Evolutionary conservation across 345 rosid genomes (phyloP).

Genomic region (Aethionema arabicum): DNA sequence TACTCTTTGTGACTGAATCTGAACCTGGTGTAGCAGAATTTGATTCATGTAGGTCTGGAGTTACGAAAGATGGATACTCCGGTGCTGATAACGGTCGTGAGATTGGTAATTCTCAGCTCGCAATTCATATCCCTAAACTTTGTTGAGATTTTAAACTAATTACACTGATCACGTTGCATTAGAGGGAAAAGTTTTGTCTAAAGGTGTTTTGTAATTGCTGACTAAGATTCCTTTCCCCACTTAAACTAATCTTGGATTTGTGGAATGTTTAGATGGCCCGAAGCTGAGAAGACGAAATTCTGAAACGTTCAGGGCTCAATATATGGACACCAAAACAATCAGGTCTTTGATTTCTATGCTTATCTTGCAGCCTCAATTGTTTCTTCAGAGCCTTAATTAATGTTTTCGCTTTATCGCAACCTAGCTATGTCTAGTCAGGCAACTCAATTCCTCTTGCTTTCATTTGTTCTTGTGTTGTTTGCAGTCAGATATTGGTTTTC

Average conservation of each 20-base stretch:
- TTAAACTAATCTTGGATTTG: slow-evolving; percentile 9
- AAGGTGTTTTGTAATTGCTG: not conserved
- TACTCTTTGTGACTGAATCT: slow-evolving; percentile 15
- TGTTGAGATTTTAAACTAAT: not conserved
- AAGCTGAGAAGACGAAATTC: slow-evolving; percentile 70
- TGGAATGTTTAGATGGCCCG: slow-evolving; percentile 45
- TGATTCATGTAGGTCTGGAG: slow-evolving; percentile 30
- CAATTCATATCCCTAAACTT: not conserved
- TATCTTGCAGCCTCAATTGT: slow-evolving; percentile 15
- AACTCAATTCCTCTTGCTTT: not conserved
- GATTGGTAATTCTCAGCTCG: not conserved
- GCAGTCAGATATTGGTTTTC: not conserved
- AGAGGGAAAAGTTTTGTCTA: not conserved
- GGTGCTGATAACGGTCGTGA: slow-evolving; percentile 18
- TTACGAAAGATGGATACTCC: slow-evolving; percentile 1
- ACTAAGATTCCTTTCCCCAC: slow-evolving; percentile 1
- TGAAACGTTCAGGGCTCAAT: slow-evolving; percentile 80
- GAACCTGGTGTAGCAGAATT: slow-evolving; percentile 15
- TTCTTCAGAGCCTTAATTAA: not conserved
- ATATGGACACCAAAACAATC: slow-evolving; percentile 72
- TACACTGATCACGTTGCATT: not conserved
- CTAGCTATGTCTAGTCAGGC: too few species aligned
- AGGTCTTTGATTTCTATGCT: slow-evolving; percentile 44
- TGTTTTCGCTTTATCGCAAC: not conserved
- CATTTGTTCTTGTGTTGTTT: not conserved